phyloP scores from a whole-genome alignment of 1,284 basidiomycete genomes.

The Xerocomus cyaneibrunnescens region DNA sequence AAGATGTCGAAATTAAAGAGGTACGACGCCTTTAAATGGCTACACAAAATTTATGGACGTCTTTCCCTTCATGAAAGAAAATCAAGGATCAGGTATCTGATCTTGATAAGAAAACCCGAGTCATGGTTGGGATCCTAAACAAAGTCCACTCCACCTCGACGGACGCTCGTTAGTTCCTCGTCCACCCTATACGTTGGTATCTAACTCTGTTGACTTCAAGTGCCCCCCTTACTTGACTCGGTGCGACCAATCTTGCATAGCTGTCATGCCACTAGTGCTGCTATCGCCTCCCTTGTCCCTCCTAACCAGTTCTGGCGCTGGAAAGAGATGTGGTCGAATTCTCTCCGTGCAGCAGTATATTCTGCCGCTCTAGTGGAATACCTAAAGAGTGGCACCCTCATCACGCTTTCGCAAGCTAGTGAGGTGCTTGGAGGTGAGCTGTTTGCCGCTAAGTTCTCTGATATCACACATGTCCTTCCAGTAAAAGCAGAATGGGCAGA shows the following conservation, averaged over 20 bases:
- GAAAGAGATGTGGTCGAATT: slow-evolving; percentile 76
- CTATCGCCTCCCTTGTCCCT: slow-evolving; percentile 58
- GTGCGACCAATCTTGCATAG: slow-evolving; percentile 54
- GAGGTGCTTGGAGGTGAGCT: slow-evolving; percentile 66
- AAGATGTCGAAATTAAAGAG: slow-evolving; percentile 52
- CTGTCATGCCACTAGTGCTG: slow-evolving; percentile 52
- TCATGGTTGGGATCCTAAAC: slow-evolving; percentile 64
- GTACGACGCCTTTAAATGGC: slow-evolving; percentile 32
- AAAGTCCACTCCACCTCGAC: slow-evolving; percentile 74
- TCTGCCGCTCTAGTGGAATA: slow-evolving; percentile 66
- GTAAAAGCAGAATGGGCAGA: slow-evolving; percentile 73
- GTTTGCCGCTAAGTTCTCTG: neutral
- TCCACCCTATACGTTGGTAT: slow-evolving; percentile 7
- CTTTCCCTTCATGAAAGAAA: slow-evolving; percentile 48
- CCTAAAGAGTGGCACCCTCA: slow-evolving; percentile 56
- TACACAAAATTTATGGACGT: slow-evolving; percentile 25
- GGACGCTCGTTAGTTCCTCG: slow-evolving; percentile 48
- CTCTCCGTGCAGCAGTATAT: slow-evolving; percentile 64
- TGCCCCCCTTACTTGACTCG: slow-evolving; percentile 56
- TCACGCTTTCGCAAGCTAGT: slow-evolving; percentile 54
- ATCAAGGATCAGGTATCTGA: slow-evolving; percentile 71
- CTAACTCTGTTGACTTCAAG: slow-evolving; percentile 37
- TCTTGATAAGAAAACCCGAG: slow-evolving; percentile 70
- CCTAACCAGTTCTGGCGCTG: slow-evolving; percentile 78
- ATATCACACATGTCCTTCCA: slow-evolving; percentile 31